Evolutionary conservation across 2,329 filamentous ascomycete genomes (phyloP).

Genomic region (Penicillium fuscoglaucum): DNA sequence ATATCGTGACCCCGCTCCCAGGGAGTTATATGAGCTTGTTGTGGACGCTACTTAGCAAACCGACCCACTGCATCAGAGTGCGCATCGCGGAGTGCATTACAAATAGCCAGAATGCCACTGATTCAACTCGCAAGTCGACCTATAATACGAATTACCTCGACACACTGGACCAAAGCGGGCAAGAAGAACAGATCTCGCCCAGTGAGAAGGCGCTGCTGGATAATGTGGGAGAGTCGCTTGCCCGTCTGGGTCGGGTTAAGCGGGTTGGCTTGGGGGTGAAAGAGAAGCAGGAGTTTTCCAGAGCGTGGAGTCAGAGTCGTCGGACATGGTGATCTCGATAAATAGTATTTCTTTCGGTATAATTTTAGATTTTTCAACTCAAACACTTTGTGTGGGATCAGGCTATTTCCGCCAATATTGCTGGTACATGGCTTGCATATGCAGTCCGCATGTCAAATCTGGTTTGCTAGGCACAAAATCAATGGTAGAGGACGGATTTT

Average conservation of each 20-base stretch:
- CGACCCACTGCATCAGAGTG: constrained; percentile 87
- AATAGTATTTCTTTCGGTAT: not conserved
- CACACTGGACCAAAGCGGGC: constrained; percentile 43
- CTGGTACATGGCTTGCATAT: not conserved
- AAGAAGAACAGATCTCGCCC: constrained; percentile 35
- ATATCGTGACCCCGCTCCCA: constrained; percentile 88
- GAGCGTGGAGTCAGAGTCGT: constrained; percentile 60
- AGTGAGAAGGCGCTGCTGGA: constrained; percentile 74
- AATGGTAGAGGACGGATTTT: not conserved
- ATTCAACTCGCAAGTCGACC: constrained; percentile 27
- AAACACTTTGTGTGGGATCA: not conserved
- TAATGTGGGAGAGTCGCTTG: constrained; percentile 77
- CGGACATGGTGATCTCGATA: constrained; percentile 28
- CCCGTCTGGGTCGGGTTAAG: constrained; percentile 84
- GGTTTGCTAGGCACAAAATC: not conserved
- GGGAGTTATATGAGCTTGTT: constrained; percentile 71
- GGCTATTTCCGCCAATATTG: not conserved
- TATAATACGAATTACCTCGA: constrained; percentile 52
- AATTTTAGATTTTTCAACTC: not conserved
- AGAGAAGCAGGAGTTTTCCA: constrained; percentile 81
- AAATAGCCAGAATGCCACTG: constrained; percentile 30
- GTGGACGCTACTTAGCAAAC: constrained; percentile 80
- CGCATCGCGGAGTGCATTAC: constrained; percentile 76
- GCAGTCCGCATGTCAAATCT: not conserved
- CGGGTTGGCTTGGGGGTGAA: constrained; percentile 78